These are phyloP conservation scores for Capsella bursapastoris DNA, from an alignment of 345 rosid genomes.

Conservation along the genomic window DNA sequence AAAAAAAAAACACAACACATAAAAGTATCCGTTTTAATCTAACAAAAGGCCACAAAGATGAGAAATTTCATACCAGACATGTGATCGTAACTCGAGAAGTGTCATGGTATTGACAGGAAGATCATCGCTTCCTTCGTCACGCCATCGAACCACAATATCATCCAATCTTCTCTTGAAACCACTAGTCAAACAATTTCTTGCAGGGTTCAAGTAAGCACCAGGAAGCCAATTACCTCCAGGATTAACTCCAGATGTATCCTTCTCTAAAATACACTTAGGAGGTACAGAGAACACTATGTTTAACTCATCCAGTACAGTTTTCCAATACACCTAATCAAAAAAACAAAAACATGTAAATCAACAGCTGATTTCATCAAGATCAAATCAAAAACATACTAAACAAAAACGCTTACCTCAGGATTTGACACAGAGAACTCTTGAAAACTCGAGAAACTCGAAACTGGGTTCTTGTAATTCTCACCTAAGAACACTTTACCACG, in stretches of 20 bases:
- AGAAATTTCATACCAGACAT: conserved; percentile 78
- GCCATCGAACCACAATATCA: conserved; percentile 78
- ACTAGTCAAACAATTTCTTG: conserved; percentile 64
- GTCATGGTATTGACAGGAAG: conserved; percentile 71
- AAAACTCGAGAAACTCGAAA: conserved; percentile 78
- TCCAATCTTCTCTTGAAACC: conserved; percentile 58
- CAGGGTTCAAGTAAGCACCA: conserved; percentile 83
- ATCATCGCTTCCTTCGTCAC: conserved; percentile 78
- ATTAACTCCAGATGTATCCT: conserved; percentile 46
- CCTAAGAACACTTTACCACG: conserved; percentile 78
- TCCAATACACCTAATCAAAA: conserved; percentile 75
- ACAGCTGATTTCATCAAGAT: neutral
- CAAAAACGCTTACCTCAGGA: conserved; percentile 66
- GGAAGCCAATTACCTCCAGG: conserved; percentile 97
- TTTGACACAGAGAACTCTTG: conserved; percentile 85
- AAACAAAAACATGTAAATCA: neutral
- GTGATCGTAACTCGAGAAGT: conserved; percentile 66
- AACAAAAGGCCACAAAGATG: conserved; percentile 12
- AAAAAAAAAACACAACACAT: conserved; percentile 1
- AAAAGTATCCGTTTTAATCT: neutral
- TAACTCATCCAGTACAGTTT: conserved; percentile 70
- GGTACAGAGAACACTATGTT: conserved; percentile 60
- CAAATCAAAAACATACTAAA: neutral
- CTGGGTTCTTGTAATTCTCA: conserved; percentile 67
- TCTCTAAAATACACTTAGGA: conserved; percentile 64